Conservation (phyloP, 1,284 basidiomycete genomes). For the Ganoderma lucidum region DNA sequence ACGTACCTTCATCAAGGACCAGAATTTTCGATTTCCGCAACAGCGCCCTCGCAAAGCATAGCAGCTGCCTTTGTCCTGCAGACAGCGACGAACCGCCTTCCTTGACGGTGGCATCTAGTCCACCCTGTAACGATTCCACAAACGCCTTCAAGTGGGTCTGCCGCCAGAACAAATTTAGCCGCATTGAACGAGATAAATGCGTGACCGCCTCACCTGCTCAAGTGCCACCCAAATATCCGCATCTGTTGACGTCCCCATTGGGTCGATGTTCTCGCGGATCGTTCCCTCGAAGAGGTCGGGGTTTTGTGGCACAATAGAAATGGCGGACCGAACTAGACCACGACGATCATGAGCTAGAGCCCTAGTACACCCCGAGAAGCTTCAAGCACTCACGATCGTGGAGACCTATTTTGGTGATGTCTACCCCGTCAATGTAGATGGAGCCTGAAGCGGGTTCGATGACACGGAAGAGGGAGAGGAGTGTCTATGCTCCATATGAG, state of each 20-base stretch:
- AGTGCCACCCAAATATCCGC: constrained; percentile 87
- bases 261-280: constrained; percentile 87
- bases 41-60: constrained; percentile 86
- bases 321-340: constrained; percentile 55
- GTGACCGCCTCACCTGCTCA: constrained; percentile 61
- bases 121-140: constrained; percentile 74
- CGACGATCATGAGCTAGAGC: background rate
- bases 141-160: constrained; percentile 75
- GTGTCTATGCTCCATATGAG: constrained; percentile 47
- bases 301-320: constrained; percentile 92
- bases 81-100: constrained; percentile 88
- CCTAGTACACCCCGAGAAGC: background rate
- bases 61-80: constrained; percentile 84
- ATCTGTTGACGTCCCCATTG: constrained; percentile 74
- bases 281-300: constrained; percentile 88
- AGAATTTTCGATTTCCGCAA: constrained; percentile 86
- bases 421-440: constrained; percentile 86
- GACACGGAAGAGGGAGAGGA: constrained; percentile 80
- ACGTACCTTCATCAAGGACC: constrained; percentile 86
- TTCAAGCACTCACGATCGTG: constrained; percentile 65
- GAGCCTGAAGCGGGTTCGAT: constrained; percentile 84
- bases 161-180: background rate
- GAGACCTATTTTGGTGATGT: constrained; percentile 86
- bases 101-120: constrained; percentile 78
- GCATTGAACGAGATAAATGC: background rate